These are phyloP conservation scores for Tetracladium setigerum DNA, from an alignment of 495 filamentous ascomycete genomes.

Conservation along the genomic window DNA sequence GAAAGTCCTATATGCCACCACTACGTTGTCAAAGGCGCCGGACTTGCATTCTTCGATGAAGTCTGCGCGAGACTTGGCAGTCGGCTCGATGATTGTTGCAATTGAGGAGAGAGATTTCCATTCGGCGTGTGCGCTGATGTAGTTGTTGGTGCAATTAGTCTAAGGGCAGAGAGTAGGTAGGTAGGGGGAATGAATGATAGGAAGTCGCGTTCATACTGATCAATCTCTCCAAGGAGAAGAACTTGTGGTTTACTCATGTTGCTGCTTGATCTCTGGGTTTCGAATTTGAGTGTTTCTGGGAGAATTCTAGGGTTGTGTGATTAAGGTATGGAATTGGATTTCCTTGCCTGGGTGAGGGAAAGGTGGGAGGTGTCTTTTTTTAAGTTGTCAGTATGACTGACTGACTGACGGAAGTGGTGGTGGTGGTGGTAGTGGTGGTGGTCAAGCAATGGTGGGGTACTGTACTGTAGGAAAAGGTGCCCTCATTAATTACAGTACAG, in stretches of 20 bases:
- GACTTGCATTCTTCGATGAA: slow-evolving; percentile 68
- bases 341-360: too few relatives aligned
- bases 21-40: slow-evolving; percentile 59
- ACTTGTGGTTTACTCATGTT: slow-evolving; percentile 38
- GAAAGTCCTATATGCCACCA: slow-evolving; percentile 74
- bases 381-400: too few relatives aligned
- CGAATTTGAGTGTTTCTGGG: not conserved
- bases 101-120: slow-evolving; percentile 43
- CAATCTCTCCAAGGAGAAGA: slow-evolving; percentile 46
- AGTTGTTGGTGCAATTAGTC: slow-evolving; percentile 1
- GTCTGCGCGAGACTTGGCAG: slow-evolving; percentile 38
- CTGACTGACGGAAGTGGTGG: too few relatives aligned
- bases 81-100: slow-evolving; percentile 42
- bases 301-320: too few relatives aligned
- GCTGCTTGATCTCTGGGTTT: not conserved
- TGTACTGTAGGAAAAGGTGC: too few relatives aligned
- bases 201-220: slow-evolving; percentile 37
- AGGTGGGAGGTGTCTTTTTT: too few relatives aligned
- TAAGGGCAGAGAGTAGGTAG: not conserved
- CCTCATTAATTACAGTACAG: too few relatives aligned
- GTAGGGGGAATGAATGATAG: not conserved
- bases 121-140: slow-evolving; percentile 32
- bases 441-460: too few relatives aligned
- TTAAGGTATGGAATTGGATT: too few relatives aligned
- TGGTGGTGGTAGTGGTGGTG: too few relatives aligned